Conservation (phyloP, 2,329 filamentous ascomycete species). For the Diplodia seriata region DNA sequence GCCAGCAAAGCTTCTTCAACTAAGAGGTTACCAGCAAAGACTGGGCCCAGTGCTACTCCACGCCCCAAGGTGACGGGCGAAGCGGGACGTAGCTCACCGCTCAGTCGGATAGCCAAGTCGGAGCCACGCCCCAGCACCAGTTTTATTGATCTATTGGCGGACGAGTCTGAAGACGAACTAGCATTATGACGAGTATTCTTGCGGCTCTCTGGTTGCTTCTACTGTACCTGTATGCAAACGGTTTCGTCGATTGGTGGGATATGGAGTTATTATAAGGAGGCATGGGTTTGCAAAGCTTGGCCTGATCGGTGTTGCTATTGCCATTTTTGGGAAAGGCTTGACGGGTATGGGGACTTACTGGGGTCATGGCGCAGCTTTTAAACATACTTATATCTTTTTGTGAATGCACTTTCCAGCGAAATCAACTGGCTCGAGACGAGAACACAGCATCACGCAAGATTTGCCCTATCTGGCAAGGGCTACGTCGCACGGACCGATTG, state of each 20-base stretch:
- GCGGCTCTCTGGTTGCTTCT: too few species aligned
- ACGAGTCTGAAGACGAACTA: conserved; percentile 17
- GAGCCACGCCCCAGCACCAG: conserved; percentile 2
- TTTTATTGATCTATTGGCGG: conserved; percentile 12
- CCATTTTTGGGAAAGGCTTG: not conserved
- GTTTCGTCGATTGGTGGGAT: not conserved
- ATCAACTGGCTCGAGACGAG: not conserved
- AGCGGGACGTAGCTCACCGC: conserved; percentile 4
- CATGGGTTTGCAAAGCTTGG: not conserved
- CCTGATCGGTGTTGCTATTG: not conserved
- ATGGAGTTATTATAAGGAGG: not conserved
- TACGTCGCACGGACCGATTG: conserved; percentile 6
- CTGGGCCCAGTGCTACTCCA: not conserved
- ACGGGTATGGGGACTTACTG: not conserved
- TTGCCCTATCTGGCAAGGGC: conserved; percentile 1
- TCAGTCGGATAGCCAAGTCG: not conserved
- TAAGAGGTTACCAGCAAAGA: not conserved
- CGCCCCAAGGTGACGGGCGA: not conserved
- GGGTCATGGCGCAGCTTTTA: not conserved
- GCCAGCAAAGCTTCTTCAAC: not conserved
- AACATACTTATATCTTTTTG: too few species aligned
- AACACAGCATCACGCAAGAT: not conserved
- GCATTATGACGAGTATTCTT: conserved; percentile 8
- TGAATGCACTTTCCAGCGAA: not conserved
- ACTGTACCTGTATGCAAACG: not conserved